Conservation (phyloP, 169 alveolate genomes). For the Prorocentrum cordatum region DNA sequence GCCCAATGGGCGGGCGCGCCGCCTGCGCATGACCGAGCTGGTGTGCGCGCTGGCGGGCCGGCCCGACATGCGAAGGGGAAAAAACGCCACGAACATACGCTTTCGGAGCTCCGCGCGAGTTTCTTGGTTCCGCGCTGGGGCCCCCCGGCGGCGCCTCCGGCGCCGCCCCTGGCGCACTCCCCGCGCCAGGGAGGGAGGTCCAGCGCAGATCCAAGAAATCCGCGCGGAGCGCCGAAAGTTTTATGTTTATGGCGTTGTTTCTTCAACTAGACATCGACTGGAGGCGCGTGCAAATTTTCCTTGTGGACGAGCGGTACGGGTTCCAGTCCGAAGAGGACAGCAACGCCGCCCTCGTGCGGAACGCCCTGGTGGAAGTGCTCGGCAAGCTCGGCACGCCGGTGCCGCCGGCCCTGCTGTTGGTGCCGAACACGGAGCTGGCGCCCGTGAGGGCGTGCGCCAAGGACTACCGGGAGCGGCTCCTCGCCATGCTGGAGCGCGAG, state of each 20-base stretch:
- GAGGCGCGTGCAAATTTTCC: background rate
- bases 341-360: slow-evolving; percentile 36
- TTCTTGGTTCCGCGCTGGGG: too few relatives aligned
- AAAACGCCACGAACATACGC: too few relatives aligned
- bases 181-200: too few relatives aligned
- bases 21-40: too few relatives aligned
- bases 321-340: slow-evolving; percentile 25
- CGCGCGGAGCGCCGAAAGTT: too few relatives aligned
- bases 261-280: background rate
- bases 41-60: too few relatives aligned
- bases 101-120: too few relatives aligned
- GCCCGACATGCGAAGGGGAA: too few relatives aligned
- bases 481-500: slow-evolving; percentile 28
- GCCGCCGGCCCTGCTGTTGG: background rate
- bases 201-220: too few relatives aligned
- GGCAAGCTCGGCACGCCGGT: background rate
- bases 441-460: slow-evolving; percentile 23
- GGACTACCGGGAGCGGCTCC: slow-evolving; percentile 28
- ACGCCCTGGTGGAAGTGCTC: background rate
- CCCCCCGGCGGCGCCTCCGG: too few relatives aligned
- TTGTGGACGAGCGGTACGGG: slow-evolving; percentile 56
- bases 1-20: slow-evolving; percentile 52
- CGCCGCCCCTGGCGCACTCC: too few relatives aligned
- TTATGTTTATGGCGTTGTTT: background rate
- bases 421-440: slow-evolving; percentile 30